A percentile compares a stretch with the other conserved stretches of the same genome.
Conservation (phyloP, 345 rosid species). For the Erodium maritimum region DNA sequence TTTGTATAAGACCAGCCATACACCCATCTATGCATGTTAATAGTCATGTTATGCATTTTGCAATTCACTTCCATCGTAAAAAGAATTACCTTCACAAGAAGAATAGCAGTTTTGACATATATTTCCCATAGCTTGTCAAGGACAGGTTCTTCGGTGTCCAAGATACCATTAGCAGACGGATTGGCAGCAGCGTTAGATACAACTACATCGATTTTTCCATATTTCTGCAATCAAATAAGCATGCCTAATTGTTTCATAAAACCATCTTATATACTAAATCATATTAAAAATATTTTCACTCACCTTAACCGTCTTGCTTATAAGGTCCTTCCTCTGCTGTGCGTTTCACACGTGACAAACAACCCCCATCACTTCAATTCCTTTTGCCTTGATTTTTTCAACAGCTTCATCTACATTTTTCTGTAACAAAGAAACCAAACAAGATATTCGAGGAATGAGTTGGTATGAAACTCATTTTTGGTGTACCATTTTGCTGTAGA, state of each 20-base stretch:
- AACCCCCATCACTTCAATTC: conserved; percentile 63
- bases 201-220: conserved; percentile 62
- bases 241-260: neutral
- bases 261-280: neutral
- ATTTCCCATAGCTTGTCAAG: conserved; percentile 89
- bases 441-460: neutral
- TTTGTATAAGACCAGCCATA: too few species aligned
- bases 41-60: neutral
- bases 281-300: conserved; percentile 1
- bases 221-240: conserved; percentile 37
- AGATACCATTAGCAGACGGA: conserved; percentile 48
- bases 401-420: conserved; percentile 78
- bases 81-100: conserved; percentile 45
- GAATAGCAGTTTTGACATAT: conserved; percentile 67
- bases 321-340: conserved; percentile 65
- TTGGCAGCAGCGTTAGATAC: conserved; percentile 83
- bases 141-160: conserved; percentile 48
- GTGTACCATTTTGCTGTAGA: too few species aligned
- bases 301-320: conserved; percentile 58
- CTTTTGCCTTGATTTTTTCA: conserved; percentile 49
- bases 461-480: too few species aligned
- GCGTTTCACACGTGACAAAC: conserved; percentile 80
- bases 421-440: conserved; percentile 21
- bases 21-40: too few species aligned
- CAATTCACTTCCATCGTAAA: neutral